Evolutionary conservation across 106 monocot species (phyloP), one percentile per base, ranked within the genome.

Genomic region (Dioscorea zingiberensis): DNA sequence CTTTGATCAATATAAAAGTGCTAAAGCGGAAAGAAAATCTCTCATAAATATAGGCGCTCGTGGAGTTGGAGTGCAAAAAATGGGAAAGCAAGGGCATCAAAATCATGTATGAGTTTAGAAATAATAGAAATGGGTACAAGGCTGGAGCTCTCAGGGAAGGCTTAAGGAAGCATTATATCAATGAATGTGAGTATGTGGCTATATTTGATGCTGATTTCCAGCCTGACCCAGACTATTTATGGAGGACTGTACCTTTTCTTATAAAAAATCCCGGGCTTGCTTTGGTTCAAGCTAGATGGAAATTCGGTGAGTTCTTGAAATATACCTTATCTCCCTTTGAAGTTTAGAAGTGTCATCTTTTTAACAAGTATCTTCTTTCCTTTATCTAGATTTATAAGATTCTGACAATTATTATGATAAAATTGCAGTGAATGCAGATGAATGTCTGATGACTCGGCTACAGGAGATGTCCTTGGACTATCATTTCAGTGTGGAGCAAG

Each of bases 401-500:
- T 38, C 25, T 7, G 21, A 44, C 7, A 44, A 32, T 44, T 58
- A 24, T 13, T 23, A 58, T 58, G 13, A 58, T 4, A 44, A n/a
- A 44, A 44, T 44, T 71, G 69, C 74, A 87, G 88, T 84, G 15
- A 88, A 88, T 69, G 44, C 88, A n/a, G 67, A 88, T 69, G 87
- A 80, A 55, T 88, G 87, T 25, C 47, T 88, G 21, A 66, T 88
- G 62, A 84, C 88, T 0, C 80, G 81, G 21, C 66, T 88, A 14
- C 88, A 88, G 68, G 88, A 88, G 72, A 84, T 84, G 88, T 81
- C 88, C 7, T 75, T 88, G 1, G 84, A 88, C 64, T 87, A 87
- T 27, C 87, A 88, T 72, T 88, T 88, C 62, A 72, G 65, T 54
- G 88, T 88, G 44, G 88, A 88, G 74, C 84, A 84, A 62, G 88